A percentile compares a stretch with the other conserved stretches of the same genome.
Conservation (phyloP, 768 basidiomycete genomes). For the Suillus tomentosus region DNA sequence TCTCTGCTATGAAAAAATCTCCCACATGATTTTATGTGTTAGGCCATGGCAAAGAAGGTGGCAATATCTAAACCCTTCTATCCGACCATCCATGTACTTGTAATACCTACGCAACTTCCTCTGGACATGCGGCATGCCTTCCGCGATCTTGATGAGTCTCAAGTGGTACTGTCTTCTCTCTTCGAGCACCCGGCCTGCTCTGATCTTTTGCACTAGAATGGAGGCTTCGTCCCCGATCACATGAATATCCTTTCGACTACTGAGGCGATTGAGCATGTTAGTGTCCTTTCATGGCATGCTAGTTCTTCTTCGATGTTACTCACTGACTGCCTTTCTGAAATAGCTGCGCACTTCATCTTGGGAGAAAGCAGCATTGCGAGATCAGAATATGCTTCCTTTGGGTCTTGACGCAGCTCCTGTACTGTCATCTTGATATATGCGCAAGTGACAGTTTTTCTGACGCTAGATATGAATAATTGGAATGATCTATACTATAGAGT, state of each 20-base stretch:
- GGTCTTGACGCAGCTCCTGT: conserved; percentile 43
- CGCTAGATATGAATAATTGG: neutral
- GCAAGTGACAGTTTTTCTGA: neutral
- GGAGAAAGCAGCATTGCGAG: conserved; percentile 47
- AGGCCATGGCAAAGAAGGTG: conserved; percentile 58
- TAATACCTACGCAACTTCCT: conserved; percentile 76
- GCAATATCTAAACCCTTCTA: conserved; percentile 62
- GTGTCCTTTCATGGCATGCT: conserved; percentile 8
- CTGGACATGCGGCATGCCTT: conserved; percentile 67
- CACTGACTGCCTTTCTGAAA: neutral
- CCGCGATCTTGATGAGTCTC: conserved; percentile 67
- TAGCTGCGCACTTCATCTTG: conserved; percentile 59
- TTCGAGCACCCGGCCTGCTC: neutral
- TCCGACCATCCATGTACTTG: conserved; percentile 72
- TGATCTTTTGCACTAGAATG: conserved; percentile 39
- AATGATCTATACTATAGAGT: neutral
- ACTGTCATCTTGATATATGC: conserved; percentile 13
- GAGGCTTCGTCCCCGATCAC: conserved; percentile 62
- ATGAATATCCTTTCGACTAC: conserved; percentile 69
- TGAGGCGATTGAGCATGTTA: conserved; percentile 63
- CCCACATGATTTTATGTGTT: neutral
- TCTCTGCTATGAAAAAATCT: neutral
- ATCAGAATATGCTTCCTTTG: conserved; percentile 58
- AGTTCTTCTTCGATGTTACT: neutral
- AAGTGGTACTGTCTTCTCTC: conserved; percentile 46